Evolutionary conservation across 139 green algal species (phyloP).

Genomic region (Chlamydomonas schloesseri): DNA sequence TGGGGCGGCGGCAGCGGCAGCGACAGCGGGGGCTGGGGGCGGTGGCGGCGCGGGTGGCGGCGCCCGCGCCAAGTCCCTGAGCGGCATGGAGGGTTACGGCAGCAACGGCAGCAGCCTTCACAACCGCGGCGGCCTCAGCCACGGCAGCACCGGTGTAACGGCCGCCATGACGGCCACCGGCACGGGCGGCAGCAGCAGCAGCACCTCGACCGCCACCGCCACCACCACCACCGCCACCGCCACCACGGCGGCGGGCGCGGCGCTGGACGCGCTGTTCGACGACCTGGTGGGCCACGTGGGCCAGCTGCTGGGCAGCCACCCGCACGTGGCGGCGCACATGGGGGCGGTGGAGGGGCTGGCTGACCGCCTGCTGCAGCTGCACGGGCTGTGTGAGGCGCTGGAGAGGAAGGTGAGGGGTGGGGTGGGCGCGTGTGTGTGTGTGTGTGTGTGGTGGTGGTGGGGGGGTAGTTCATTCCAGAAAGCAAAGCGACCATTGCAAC

Average conservation of each 20-base stretch:
- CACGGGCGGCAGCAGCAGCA: not conserved
- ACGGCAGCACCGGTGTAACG: not conserved
- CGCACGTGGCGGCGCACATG: conserved; percentile 29
- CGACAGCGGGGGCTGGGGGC: too few relatives aligned
- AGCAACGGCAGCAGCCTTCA: too few relatives aligned
- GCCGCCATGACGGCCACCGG: too few relatives aligned
- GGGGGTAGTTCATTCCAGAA: too few relatives aligned
- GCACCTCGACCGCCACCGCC: not conserved
- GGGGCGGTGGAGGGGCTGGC: conserved; percentile 14
- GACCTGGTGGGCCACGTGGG: conserved; percentile 25
- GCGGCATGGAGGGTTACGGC: too few relatives aligned
- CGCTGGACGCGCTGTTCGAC: not conserved
- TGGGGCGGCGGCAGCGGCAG: too few relatives aligned
- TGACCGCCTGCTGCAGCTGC: conserved; percentile 31
- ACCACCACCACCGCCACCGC: not conserved
- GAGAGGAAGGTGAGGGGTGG: conserved; percentile 21
- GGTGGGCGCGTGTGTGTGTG: not conserved
- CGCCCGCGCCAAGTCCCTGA: not conserved
- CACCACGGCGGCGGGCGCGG: not conserved
- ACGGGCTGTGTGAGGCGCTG: conserved; percentile 20
- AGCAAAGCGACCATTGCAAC: too few relatives aligned
- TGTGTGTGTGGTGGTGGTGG: too few relatives aligned
- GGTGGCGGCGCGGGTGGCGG: too few relatives aligned
- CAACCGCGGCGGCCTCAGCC: not conserved
- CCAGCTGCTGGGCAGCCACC: conserved; percentile 10